Base-by-base conservation (phyloP, 805 yeast genomes). In the Blastobotrys peoriensis region DNA sequence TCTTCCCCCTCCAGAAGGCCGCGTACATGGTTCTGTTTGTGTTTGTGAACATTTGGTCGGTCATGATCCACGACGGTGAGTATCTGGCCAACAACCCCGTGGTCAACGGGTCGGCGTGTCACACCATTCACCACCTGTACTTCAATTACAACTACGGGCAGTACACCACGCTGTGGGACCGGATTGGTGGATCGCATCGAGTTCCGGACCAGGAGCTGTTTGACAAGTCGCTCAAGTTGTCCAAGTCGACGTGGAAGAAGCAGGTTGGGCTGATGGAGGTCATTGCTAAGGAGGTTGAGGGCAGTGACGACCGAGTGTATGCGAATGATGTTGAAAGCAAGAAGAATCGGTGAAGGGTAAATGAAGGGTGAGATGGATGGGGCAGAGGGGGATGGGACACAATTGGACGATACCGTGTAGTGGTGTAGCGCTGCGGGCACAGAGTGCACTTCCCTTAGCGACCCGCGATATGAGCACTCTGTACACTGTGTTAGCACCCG, bases 111-210 rank as follows among this genome's bases (percentile, higher is more conserved):
- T 89, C 98, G 15, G 98, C 98, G 4, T 91, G 98, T 67, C 98
- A 93, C 70, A 89, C 98, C 1, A 81, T 91, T 39, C 98, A 93
- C 67, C 98, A 93, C 63, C 69, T 93, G 56, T 93, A 93, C 69
- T 93, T 93, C 79, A 91, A 91, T 74, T 93, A 93, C 70, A 93
- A 93, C 73, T 93, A 89, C 63, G 98, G 98, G 33, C 98, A 93
- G 69, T 93, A 91, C 71, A 89, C 98, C 38, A 93, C 98, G 15
- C 71, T 93, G 53, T 93, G 98, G 98, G 98, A 93, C 65, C 82
- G 98, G 68, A 68, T 93, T 46, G 98, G 98, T 42, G 84, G 88
- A 38, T 79, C 95, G 21, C 89, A 93, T 69, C 83, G 98, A 68
- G 77, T 79, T 57, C 98, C 98, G 3, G 98, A 93, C 61, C 78